A percentile compares a stretch with the other conserved stretches of the same genome.
Conservation (phyloP, 1,284 basidiomycete species). For the Termitomyces sp. region DNA sequence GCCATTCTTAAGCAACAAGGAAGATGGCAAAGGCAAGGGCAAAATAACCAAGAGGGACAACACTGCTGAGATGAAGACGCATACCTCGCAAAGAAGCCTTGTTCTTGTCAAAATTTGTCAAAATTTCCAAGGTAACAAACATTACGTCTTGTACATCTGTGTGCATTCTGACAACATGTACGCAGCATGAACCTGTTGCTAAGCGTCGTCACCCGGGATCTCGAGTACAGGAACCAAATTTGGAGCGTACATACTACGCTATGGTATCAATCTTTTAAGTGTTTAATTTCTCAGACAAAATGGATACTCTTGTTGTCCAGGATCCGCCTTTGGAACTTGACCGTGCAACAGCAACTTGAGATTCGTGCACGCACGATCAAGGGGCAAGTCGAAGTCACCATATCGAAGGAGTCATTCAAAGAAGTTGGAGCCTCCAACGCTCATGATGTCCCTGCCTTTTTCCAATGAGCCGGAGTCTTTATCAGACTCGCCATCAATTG, state of each 20-base stretch:
- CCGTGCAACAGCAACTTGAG: conserved; percentile 27
- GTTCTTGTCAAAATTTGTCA: conserved; percentile 76
- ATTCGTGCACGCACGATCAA: conserved; percentile 20
- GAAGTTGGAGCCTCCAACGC: conserved; percentile 20
- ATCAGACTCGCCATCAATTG: too few relatives aligned
- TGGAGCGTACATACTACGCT: conserved; percentile 60
- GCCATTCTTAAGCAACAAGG: conserved; percentile 6
- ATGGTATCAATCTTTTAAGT: background rate
- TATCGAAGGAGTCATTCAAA: conserved; percentile 19
- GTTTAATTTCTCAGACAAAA: conserved; percentile 71
- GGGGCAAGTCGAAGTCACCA: conserved; percentile 18
- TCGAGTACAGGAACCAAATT: conserved; percentile 85
- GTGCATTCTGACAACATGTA: conserved; percentile 1
- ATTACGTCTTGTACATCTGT: background rate
- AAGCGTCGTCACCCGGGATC: conserved; percentile 64
- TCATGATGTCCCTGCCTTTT: conserved; percentile 6
- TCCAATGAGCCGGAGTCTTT: too few relatives aligned
- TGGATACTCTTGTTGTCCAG: conserved; percentile 51
- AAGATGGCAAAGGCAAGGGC: conserved; percentile 21
- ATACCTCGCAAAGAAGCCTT: conserved; percentile 79
- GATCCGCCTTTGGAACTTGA: conserved; percentile 28
- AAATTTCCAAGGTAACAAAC: conserved; percentile 58
- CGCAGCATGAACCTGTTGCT: conserved; percentile 60
- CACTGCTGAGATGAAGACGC: conserved; percentile 72
- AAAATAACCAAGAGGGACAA: conserved; percentile 34